These are phyloP conservation scores for Yamadazyma sp. DNA, from an alignment of 805 yeast species.

Conservation along the genomic window DNA sequence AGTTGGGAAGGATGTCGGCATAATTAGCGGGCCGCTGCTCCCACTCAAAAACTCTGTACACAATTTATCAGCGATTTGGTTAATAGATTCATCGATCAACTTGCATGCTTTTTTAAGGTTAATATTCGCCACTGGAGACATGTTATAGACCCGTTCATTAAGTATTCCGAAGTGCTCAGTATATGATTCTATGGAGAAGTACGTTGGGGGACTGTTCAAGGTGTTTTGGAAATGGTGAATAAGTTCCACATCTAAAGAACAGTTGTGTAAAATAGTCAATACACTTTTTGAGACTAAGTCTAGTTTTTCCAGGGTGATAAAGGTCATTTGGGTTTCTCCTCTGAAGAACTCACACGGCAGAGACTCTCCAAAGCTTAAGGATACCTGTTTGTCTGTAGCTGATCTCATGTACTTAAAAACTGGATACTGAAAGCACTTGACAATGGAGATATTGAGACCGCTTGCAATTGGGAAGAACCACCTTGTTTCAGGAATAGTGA, in stretches of 20 bases:
- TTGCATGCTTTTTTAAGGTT: constrained; percentile 2
- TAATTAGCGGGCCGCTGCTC: not conserved
- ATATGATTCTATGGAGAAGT: constrained; percentile 13
- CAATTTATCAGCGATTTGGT: constrained; percentile 1
- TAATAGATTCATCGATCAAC: constrained; percentile 4
- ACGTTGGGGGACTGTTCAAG: constrained; percentile 8
- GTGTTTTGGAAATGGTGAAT: constrained; percentile 8
- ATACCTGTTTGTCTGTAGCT: constrained; percentile 3
- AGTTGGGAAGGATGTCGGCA: not conserved
- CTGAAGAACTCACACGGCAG: constrained; percentile 15
- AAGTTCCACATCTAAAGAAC: constrained; percentile 7
- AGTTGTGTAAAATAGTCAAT: constrained; percentile 3
- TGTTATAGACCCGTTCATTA: constrained; percentile 1
- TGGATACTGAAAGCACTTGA: constrained; percentile 13
- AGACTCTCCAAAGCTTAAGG: not conserved
- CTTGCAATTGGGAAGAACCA: constrained; percentile 2
- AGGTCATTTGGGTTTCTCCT: constrained; percentile 6
- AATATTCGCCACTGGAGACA: not conserved
- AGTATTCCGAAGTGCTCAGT: constrained; percentile 8
- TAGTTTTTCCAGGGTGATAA: constrained; percentile 10
- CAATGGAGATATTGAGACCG: not conserved
- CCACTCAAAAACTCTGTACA: not conserved
- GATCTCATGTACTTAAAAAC: constrained; percentile 13
- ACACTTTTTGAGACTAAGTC: constrained; percentile 6
- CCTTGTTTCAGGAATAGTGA: not conserved